A percentile compares a stretch with the other conserved stretches of the same genome.
phyloP scores from a whole-genome alignment of 768 basidiomycete species.

The Russula sp. region DNA sequence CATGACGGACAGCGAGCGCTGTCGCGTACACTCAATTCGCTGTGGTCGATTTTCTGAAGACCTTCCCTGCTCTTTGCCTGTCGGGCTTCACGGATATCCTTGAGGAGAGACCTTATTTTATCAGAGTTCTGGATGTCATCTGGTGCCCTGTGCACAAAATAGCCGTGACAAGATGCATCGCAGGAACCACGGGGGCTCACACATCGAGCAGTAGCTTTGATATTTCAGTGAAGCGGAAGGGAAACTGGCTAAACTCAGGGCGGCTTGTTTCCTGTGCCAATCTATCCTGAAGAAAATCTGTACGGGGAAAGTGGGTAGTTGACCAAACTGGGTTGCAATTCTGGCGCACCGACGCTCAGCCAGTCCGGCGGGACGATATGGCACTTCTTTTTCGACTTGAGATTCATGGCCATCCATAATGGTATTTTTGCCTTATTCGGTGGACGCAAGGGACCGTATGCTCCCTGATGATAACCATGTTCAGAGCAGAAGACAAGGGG shows the following conservation, averaged over 20 bases:
- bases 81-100: conserved; percentile 92
- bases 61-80: conserved; percentile 92
- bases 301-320: neutral
- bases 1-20: neutral
- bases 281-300: conserved; percentile 78
- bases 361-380: conserved; percentile 87
- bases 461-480: conserved; percentile 48
- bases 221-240: conserved; percentile 85
- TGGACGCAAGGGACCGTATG: conserved; percentile 88
- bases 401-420: conserved; percentile 90
- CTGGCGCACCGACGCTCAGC: conserved; percentile 71
- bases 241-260: conserved; percentile 69
- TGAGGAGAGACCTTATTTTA: conserved; percentile 75
- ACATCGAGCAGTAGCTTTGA: conserved; percentile 90
- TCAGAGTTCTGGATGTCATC: conserved; percentile 88
- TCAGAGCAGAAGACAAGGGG: neutral
- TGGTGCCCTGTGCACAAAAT: conserved; percentile 57
- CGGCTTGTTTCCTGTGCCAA: conserved; percentile 69
- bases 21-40: conserved; percentile 64
- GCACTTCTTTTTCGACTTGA: conserved; percentile 94
- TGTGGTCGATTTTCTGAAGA: conserved; percentile 72
- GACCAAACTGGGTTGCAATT: neutral
- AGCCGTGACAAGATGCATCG: neutral
- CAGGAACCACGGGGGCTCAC: conserved; percentile 42
- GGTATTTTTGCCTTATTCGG: conserved; percentile 84